Percentiles rank a stretch among this genome's conserved stretches.
These are phyloP conservation scores for Phytophthora fragariae DNA, from an alignment of 352 stramenopile species.

Conservation along the genomic window DNA sequence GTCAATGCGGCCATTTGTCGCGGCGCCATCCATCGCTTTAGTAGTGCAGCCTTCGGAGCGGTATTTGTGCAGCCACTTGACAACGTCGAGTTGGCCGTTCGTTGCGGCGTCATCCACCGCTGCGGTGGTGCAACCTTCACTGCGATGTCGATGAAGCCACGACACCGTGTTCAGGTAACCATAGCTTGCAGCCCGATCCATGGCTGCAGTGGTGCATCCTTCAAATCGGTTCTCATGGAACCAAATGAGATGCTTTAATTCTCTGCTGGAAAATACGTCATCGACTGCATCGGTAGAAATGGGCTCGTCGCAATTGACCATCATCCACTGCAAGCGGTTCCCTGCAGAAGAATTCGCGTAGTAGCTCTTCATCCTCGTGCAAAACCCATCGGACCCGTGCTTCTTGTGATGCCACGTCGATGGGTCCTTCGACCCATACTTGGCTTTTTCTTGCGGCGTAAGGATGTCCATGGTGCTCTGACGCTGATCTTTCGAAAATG, in stretches of 20 bases:
- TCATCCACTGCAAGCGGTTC: conserved; percentile 23
- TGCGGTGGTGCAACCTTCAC: conserved; percentile 13
- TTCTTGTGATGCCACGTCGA: background rate
- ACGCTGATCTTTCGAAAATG: too few relatives aligned
- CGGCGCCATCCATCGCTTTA: conserved; percentile 25
- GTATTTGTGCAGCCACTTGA: conserved; percentile 5
- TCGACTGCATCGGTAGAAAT: conserved; percentile 34
- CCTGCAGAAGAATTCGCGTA: background rate
- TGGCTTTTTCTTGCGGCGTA: too few relatives aligned
- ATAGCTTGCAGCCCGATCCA: conserved; percentile 12
- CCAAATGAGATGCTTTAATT: background rate
- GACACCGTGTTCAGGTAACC: too few relatives aligned
- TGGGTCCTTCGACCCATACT: too few relatives aligned
- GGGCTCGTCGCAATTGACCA: background rate
- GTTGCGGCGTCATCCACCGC: conserved; percentile 20
- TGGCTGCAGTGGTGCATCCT: conserved; percentile 6
- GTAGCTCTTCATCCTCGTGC: conserved; percentile 11
- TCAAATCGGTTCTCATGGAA: background rate
- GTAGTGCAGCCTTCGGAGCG: conserved; percentile 16
- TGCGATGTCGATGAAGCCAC: too few relatives aligned
- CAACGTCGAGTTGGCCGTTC: background rate
- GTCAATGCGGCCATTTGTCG: background rate
- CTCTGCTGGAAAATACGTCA: background rate
- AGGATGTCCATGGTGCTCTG: too few relatives aligned
- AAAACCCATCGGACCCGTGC: conserved; percentile 12